Conservation (phyloP, 2,329 filamentous ascomycete genomes). For the Didymella pomorum region DNA sequence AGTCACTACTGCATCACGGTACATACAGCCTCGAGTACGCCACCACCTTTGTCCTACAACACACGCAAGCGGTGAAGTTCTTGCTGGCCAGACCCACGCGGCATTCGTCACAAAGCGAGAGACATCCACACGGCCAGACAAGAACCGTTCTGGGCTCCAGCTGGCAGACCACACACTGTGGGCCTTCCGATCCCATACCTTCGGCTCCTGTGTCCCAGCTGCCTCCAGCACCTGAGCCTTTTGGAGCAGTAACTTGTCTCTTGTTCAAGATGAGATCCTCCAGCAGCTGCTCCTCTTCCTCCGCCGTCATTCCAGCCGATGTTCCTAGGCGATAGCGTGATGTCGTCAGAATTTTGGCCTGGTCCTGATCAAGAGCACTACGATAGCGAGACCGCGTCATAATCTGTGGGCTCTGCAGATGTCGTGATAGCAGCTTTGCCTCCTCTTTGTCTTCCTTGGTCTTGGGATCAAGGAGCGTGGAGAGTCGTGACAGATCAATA, state of each 20-base stretch:
- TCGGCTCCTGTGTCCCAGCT: constrained; percentile 75
- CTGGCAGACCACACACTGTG: constrained; percentile 94
- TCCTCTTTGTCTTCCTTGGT: constrained; percentile 81
- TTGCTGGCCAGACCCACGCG: constrained; percentile 93
- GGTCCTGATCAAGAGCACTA: constrained; percentile 71
- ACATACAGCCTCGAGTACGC: constrained; percentile 94
- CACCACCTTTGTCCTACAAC: constrained; percentile 84
- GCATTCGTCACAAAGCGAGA: constrained; percentile 95
- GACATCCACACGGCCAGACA: constrained; percentile 94
- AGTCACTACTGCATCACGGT: constrained; percentile 59
- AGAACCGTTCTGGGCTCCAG: constrained; percentile 85
- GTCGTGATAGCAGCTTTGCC: constrained; percentile 80
- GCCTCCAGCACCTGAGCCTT: constrained; percentile 44
- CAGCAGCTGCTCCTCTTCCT: constrained; percentile 66
- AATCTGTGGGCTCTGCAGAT: constrained; percentile 73
- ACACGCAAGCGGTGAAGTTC: constrained; percentile 96
- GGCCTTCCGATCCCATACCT: constrained; percentile 76
- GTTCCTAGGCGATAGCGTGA: constrained; percentile 40
- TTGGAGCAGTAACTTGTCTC: constrained; percentile 53
- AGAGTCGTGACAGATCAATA: constrained; percentile 73
- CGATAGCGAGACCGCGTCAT: constrained; percentile 84
- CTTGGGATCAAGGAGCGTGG: constrained; percentile 80
- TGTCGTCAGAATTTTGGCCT: constrained; percentile 70
- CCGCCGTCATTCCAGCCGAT: constrained; percentile 52
- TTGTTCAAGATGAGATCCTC: constrained; percentile 67